Conservation (phyloP, 441 rosid species). For the Mallotus japonicus region DNA sequence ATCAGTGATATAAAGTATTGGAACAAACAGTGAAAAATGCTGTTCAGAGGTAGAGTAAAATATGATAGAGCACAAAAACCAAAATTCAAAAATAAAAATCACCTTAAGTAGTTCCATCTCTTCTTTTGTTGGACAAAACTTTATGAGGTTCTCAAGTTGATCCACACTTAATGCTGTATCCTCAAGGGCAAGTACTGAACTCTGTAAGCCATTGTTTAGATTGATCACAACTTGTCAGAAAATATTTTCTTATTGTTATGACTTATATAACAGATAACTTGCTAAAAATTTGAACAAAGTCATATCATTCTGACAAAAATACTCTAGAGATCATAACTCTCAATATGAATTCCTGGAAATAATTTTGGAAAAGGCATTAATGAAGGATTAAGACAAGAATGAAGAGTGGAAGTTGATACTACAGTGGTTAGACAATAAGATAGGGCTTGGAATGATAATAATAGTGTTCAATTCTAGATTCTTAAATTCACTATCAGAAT, state of each 20-base stretch:
- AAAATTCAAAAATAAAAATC: neutral
- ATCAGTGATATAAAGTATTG: conserved; percentile 1
- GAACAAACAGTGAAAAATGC: conserved; percentile 1
- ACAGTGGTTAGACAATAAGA: neutral
- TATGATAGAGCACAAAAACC: neutral
- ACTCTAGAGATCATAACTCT: neutral
- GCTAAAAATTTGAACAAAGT: neutral
- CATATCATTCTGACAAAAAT: neutral
- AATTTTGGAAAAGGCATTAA: neutral
- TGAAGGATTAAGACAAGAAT: neutral
- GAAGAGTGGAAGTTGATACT: neutral
- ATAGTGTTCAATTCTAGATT: neutral
- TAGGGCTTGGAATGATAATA: neutral
- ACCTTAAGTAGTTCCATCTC: conserved; percentile 90
- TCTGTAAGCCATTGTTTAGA: conserved; percentile 40
- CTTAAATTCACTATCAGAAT: neutral
- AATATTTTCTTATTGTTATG: neutral
- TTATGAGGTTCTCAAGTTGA: conserved; percentile 89
- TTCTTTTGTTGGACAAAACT: conserved; percentile 89
- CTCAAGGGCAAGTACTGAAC: conserved; percentile 71
- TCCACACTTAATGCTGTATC: conserved; percentile 78
- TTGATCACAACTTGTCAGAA: conserved; percentile 16
- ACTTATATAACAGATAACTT: conserved; percentile 3
- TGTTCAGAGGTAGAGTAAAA: neutral
- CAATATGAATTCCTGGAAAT: neutral